Conservation (phyloP, 2,329 filamentous ascomycete genomes). For the Drechslerella coelobrocha region DNA sequence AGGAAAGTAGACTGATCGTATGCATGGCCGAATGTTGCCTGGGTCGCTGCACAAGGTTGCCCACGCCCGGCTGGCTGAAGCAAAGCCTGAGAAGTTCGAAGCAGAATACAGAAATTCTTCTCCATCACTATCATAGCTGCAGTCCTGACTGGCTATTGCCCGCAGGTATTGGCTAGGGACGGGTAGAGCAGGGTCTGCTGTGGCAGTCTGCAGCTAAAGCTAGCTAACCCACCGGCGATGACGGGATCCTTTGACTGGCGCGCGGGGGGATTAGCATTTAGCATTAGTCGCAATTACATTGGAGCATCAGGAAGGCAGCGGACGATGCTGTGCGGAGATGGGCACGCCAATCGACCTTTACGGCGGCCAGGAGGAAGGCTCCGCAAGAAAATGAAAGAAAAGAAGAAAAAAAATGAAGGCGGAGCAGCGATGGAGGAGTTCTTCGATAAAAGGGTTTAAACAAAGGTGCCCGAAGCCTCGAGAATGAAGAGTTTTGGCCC, state of each 20-base stretch:
- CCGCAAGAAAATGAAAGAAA: neutral
- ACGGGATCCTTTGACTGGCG: constrained; percentile 21
- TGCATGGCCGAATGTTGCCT: constrained; percentile 33
- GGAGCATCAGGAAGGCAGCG: constrained; percentile 16
- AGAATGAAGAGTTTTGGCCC: constrained; percentile 10
- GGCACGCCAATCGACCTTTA: constrained; percentile 14
- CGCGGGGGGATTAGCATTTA: too few species aligned
- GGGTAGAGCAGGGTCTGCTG: constrained; percentile 37
- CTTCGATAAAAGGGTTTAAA: constrained; percentile 42
- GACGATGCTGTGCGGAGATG: constrained; percentile 13
- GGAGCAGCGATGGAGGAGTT: constrained; percentile 47
- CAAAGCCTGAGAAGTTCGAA: neutral
- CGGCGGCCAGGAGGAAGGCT: constrained; percentile 28
- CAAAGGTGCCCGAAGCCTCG: constrained; percentile 32
- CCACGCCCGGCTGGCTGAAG: neutral
- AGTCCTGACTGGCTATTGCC: constrained; percentile 3
- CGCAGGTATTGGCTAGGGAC: constrained; percentile 33
- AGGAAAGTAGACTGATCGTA: constrained; percentile 30
- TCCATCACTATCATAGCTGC: constrained; percentile 22
- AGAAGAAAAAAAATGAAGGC: constrained; percentile 33
- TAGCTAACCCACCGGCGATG: neutral
- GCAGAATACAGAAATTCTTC: constrained; percentile 17
- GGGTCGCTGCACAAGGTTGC: constrained; percentile 7
- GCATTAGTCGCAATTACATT: neutral
- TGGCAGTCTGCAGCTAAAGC: constrained; percentile 16